Conservation (phyloP, 768 basidiomycete species). For the Amanita pseudoporphyria region DNA sequence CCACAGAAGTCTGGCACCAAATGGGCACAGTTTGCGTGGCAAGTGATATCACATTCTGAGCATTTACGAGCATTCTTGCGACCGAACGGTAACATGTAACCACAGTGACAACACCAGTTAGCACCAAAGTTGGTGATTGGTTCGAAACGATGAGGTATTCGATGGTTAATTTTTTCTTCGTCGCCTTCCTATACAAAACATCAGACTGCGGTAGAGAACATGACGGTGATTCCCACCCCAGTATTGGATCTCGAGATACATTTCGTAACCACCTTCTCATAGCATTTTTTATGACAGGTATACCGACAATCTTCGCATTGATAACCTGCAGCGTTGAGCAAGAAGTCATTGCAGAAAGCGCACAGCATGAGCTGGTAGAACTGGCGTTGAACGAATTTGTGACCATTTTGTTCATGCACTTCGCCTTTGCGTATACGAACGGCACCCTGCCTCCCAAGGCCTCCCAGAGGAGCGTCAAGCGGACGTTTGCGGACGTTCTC, state of each 20-base stretch:
- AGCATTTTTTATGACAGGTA: slow-evolving; percentile 98
- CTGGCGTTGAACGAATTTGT: slow-evolving; percentile 94
- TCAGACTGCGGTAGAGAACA: neutral
- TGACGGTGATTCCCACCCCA: slow-evolving; percentile 50
- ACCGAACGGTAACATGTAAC: slow-evolving; percentile 94
- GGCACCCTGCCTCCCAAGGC: slow-evolving; percentile 95
- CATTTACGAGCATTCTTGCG: slow-evolving; percentile 96
- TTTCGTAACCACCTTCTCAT: slow-evolving; percentile 97
- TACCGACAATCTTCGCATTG: slow-evolving; percentile 99
- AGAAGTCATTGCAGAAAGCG: slow-evolving; percentile 95
- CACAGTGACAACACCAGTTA: slow-evolving; percentile 99
- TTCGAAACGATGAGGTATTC: slow-evolving; percentile 97
- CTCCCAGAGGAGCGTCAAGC: slow-evolving; percentile 75
- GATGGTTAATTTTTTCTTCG: slow-evolving; percentile 98
- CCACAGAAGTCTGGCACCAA: slow-evolving; percentile 99
- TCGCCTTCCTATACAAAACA: slow-evolving; percentile 65
- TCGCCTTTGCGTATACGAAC: slow-evolving; percentile 97
- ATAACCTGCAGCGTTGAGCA: slow-evolving; percentile 95
- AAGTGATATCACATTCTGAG: slow-evolving; percentile 92
- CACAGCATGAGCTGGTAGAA: slow-evolving; percentile 99
- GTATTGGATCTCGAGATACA: slow-evolving; percentile 97
- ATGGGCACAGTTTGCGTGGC: slow-evolving; percentile 95
- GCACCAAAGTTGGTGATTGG: slow-evolving; percentile 94
- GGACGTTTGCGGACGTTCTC: slow-evolving; percentile 96
- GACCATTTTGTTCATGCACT: slow-evolving; percentile 99